Evolutionary conservation across 2,329 filamentous ascomycete species (phyloP).

Genomic region (Epichloe brachyelytri): DNA sequence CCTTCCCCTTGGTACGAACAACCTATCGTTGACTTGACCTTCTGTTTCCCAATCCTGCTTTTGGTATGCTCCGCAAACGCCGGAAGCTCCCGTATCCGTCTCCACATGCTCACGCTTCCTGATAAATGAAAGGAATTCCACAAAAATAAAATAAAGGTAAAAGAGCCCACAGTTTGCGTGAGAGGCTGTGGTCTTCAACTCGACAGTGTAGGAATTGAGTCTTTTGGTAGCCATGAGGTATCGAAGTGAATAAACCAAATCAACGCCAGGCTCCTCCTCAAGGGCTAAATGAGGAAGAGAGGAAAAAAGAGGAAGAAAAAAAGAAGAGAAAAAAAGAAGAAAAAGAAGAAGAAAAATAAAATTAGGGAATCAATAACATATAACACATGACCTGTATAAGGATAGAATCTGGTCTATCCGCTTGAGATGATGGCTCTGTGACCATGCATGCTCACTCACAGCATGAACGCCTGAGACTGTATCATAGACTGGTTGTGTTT

Average conservation of each 20-base stretch:
- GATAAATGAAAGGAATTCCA: background rate
- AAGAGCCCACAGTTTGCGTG: background rate
- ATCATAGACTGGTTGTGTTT: background rate
- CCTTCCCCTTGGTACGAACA: background rate
- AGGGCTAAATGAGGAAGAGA: background rate
- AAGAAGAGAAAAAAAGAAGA: background rate
- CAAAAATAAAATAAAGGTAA: background rate
- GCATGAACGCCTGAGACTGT: background rate
- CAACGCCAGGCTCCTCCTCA: background rate
- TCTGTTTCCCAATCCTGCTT: slow-evolving; percentile 1
- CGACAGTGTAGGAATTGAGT: background rate
- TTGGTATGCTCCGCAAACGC: slow-evolving; percentile 8
- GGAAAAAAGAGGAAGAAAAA: background rate
- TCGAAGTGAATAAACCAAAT: background rate
- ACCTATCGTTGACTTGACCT: background rate
- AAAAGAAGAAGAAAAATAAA: background rate
- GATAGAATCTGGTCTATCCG: too few species aligned
- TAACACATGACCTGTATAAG: too few species aligned
- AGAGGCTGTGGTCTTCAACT: background rate
- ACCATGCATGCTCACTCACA: background rate
- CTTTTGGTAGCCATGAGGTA: background rate
- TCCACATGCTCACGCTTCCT: background rate
- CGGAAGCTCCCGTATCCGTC: background rate
- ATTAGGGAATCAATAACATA: background rate
- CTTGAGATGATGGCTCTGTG: background rate